Percentiles rank a stretch among this genome's conserved stretches.
phyloP scores from a whole-genome alignment of 177 flowering plant species.

The Vitis hybrid region DNA sequence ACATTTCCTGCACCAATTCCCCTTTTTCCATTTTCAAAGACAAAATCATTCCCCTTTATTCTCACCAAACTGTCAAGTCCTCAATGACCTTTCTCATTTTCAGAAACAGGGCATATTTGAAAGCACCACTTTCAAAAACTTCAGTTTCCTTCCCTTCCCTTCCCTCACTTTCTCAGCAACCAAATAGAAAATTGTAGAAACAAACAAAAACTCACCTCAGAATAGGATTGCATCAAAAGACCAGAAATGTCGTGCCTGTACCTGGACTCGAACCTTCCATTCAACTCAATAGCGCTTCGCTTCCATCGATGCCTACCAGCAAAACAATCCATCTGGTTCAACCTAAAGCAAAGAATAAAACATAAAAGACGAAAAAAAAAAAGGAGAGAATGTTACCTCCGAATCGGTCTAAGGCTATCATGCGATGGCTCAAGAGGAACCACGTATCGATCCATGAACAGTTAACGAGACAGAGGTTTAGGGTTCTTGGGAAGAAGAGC shows the following conservation, averaged over 20 bases:
- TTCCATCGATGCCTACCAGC: slow-evolving; percentile 30
- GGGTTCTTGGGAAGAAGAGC: too few relatives aligned
- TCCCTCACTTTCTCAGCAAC: too few relatives aligned
- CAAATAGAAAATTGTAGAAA: neutral
- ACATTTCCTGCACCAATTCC: too few relatives aligned
- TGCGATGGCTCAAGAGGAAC: slow-evolving; percentile 7
- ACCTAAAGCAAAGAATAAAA: neutral
- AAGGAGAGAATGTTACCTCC: slow-evolving; percentile 5
- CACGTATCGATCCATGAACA: slow-evolving; percentile 20
- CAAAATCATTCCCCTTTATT: too few relatives aligned
- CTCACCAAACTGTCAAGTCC: too few relatives aligned
- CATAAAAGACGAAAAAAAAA: neutral
- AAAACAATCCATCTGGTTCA: neutral
- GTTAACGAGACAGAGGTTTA: too few relatives aligned
- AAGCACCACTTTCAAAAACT: too few relatives aligned
- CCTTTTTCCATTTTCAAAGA: too few relatives aligned
- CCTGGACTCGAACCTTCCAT: slow-evolving; percentile 31
- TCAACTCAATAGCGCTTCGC: slow-evolving; percentile 33
- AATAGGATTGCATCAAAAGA: slow-evolving; percentile 37
- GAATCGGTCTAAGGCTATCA: slow-evolving; percentile 4
- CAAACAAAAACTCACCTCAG: slow-evolving; percentile 24
- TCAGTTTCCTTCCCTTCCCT: too few relatives aligned
- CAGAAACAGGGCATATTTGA: too few relatives aligned
- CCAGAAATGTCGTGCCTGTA: slow-evolving; percentile 31
- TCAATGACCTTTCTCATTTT: too few relatives aligned